Evolutionary conservation across 2,329 filamentous ascomycete genomes (phyloP), one percentile per base, ranked within the genome.

Genomic region (Neurospora sp.): DNA sequence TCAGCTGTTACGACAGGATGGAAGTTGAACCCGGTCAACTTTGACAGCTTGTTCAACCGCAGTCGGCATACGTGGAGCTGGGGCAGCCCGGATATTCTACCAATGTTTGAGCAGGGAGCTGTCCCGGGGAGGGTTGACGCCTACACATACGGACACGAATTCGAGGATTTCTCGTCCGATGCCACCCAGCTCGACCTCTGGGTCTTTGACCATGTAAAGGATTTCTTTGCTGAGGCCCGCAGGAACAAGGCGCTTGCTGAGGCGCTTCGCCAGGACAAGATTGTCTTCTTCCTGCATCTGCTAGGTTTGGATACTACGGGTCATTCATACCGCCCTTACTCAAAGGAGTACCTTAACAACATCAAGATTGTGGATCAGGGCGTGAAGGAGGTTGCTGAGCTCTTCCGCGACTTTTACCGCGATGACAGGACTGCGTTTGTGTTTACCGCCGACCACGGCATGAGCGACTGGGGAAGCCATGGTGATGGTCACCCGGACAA

Each of bases 401-500:
- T 97, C 69, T 89, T 97, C 67, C 88, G 97, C 41, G 87, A 91
- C 12, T 99, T 98, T 78, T 99, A 97, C 76, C 85, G 82, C 5
- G 90, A 93, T 75, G 91, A 87, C 69, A 90, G 96, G 79, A 98
- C 96, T 0, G 93, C 96, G 0, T 99, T 95, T 78, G 88, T 99
- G 17, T 99, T 99, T 78, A 99, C 96, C 1, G 96, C 96, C 8
- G 96, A 99, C 77, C 96, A 99, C 79, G 96, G 96, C 19, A 99
- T 99, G 96, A 98, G 93, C 77, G 96, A 99, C 80, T 97, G 92
- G 90, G 96, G 96, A n/a, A 98, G 94, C 75, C 96, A 99, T 79
- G 96, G 96, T 43, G 96, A 99, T 79, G 96, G 96, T 8, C 94
- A 99, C 80, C 96, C 96, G 0, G 92, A 99, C 79, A 99, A 98